Percentiles rank a stretch among this genome's conserved stretches.
Evolutionary conservation across 1,284 basidiomycete species (phyloP).

Genomic region (Cystobasidium pallidum): DNA sequence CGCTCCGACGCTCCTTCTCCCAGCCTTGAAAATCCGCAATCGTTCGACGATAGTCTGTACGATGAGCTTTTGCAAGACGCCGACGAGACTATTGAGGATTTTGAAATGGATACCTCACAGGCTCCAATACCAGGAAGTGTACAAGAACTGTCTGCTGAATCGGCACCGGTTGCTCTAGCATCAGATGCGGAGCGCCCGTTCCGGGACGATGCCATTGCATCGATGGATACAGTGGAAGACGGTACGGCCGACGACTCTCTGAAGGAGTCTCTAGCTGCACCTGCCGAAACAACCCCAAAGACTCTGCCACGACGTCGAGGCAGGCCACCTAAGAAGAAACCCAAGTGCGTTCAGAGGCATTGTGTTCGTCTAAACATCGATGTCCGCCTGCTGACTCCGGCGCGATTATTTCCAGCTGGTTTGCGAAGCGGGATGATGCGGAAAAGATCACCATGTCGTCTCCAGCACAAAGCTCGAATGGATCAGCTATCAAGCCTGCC

Average conservation of each 20-base stretch:
- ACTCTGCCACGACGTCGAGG: slow-evolving; percentile 1
- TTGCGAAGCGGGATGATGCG: slow-evolving; percentile 23
- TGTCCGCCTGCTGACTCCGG: not conserved
- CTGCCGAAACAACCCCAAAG: not conserved
- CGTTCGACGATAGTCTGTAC: slow-evolving; percentile 6
- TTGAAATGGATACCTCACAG: not conserved
- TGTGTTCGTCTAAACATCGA: too few relatives aligned
- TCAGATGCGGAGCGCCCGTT: not conserved
- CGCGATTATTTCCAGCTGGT: slow-evolving; percentile 8
- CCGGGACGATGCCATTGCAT: not conserved
- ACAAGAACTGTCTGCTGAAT: not conserved
- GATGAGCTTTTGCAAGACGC: not conserved
- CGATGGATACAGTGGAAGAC: not conserved
- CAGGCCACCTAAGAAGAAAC: not conserved
- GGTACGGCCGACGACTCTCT: not conserved
- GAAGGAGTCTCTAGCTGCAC: not conserved
- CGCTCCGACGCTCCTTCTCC: slow-evolving; percentile 21
- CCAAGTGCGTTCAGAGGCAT: not conserved
- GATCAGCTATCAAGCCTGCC: not conserved
- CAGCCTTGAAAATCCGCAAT: slow-evolving; percentile 22
- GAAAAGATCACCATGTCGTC: slow-evolving; percentile 35
- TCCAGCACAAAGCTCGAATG: not conserved
- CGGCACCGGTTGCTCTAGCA: not conserved
- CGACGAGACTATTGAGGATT: not conserved
- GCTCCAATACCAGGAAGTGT: not conserved